Conservation (phyloP, 495 filamentous ascomycete genomes). For the Sabuloglossum arenarium region DNA sequence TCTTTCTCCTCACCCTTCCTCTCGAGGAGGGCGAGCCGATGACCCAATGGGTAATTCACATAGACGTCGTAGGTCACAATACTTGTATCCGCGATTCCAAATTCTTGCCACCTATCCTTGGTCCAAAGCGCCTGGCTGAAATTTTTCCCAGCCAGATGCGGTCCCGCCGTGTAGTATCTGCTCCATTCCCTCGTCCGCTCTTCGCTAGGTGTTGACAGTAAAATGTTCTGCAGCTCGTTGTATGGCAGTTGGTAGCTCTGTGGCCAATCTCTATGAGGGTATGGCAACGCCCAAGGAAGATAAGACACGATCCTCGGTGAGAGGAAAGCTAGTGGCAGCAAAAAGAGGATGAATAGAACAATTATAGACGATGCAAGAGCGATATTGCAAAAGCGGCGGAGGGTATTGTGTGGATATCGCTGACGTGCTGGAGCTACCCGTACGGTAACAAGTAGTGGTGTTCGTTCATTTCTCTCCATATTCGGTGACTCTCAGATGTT, state of each 20-base stretch:
- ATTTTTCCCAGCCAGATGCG: slow-evolving; percentile 81
- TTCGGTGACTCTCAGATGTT: slow-evolving; percentile 5
- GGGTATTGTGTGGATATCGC: slow-evolving; percentile 43
- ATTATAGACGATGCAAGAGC: slow-evolving; percentile 34
- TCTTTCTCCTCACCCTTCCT: slow-evolving; percentile 16
- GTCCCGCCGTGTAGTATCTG: slow-evolving; percentile 71
- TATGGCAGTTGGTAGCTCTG: slow-evolving; percentile 28
- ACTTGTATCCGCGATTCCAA: slow-evolving; percentile 47
- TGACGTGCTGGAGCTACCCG: slow-evolving; percentile 28
- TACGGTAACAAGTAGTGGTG: slow-evolving; percentile 40
- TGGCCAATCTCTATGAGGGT: slow-evolving; percentile 21
- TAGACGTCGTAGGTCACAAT: slow-evolving; percentile 78
- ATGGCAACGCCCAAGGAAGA: slow-evolving; percentile 21
- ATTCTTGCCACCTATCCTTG: slow-evolving; percentile 61
- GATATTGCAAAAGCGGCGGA: slow-evolving; percentile 55
- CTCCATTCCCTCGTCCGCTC: slow-evolving; percentile 62
- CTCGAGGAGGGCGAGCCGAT: slow-evolving; percentile 58
- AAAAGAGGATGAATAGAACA: slow-evolving; percentile 36
- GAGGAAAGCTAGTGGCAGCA: slow-evolving; percentile 29
- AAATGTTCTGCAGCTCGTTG: slow-evolving; percentile 45
- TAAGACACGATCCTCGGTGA: slow-evolving; percentile 19
- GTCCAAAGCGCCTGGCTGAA: slow-evolving; percentile 77
- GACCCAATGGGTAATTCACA: slow-evolving; percentile 69
- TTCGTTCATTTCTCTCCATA: slow-evolving; percentile 33
- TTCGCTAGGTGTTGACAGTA: slow-evolving; percentile 49